These are phyloP conservation scores for Akebia trifoliata DNA, from an alignment of 164 flowering plant genomes.

Conservation along the genomic window DNA sequence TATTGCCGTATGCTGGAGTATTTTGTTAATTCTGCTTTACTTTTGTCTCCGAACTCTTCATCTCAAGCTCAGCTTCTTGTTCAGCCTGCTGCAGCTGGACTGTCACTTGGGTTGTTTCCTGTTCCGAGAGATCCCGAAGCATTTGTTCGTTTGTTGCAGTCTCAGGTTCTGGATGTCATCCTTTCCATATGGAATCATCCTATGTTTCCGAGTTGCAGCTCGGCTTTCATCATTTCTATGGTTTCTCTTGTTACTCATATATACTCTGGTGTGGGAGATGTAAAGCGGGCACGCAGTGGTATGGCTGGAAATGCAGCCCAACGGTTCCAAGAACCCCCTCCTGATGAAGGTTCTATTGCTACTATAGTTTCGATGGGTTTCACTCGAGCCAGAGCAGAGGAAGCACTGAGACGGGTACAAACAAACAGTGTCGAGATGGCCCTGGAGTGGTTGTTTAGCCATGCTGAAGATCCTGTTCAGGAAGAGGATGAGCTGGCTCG, in stretches of 20 bases:
- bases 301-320: slow-evolving; percentile 45
- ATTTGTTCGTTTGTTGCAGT: slow-evolving; percentile 79
- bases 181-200: slow-evolving; percentile 93
- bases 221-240: slow-evolving; percentile 53
- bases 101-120: slow-evolving; percentile 81
- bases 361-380: slow-evolving; percentile 97
- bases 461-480: slow-evolving; percentile 87
- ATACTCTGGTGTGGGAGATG: slow-evolving; percentile 80
- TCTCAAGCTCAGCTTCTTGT: slow-evolving; percentile 82
- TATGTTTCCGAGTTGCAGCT: slow-evolving; percentile 64
- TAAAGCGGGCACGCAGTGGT: slow-evolving; percentile 51
- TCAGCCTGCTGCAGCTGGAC: slow-evolving; percentile 81
- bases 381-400: slow-evolving; percentile 87
- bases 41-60: slow-evolving; percentile 61
- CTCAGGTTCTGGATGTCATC: slow-evolving; percentile 80
- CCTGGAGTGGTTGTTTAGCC: slow-evolving; percentile 92
- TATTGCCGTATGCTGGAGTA: slow-evolving; percentile 72
- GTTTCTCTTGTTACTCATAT: slow-evolving; percentile 66
- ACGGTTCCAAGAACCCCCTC: slow-evolving; percentile 63
- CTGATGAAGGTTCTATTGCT: slow-evolving; percentile 78
- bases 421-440: slow-evolving; percentile 96
- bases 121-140: slow-evolving; percentile 84
- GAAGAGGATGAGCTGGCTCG: slow-evolving; percentile 97
- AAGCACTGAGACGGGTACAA: slow-evolving; percentile 75
- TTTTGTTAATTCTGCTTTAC: slow-evolving; percentile 74